A percentile compares a stretch with the other conserved stretches of the same genome.
Evolutionary conservation across 1,284 basidiomycete species (phyloP).

Genomic region (Meira miltonrushii): DNA sequence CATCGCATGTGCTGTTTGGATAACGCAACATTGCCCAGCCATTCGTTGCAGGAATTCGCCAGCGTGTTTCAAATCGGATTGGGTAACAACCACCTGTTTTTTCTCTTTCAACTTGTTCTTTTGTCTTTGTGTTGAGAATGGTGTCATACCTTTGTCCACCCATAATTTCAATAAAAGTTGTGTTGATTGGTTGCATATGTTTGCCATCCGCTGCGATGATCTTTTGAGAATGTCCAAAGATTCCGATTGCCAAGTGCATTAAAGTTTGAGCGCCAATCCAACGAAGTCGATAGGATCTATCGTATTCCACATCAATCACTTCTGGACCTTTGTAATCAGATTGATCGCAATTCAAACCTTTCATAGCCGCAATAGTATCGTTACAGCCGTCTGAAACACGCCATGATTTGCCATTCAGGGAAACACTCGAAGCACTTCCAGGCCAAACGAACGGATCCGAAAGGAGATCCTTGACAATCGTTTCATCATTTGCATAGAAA

Average conservation of each 20-base stretch:
- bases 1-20: slow-evolving; percentile 1
- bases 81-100: slow-evolving; percentile 24
- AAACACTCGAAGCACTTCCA: slow-evolving; percentile 25
- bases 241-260: slow-evolving; percentile 19
- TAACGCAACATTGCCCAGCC: slow-evolving; percentile 17
- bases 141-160: slow-evolving; percentile 39
- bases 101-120: slow-evolving; percentile 20
- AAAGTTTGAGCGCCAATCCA: slow-evolving; percentile 22
- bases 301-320: slow-evolving; percentile 29
- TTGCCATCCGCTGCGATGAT: slow-evolving; percentile 41
- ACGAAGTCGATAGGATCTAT: slow-evolving; percentile 26
- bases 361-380: slow-evolving; percentile 12
- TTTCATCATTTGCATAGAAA: slow-evolving; percentile 13
- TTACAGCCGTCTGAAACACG: slow-evolving; percentile 21
- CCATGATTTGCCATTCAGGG: slow-evolving; percentile 28
- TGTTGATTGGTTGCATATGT: slow-evolving; percentile 21
- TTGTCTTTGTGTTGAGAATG: slow-evolving; percentile 18
- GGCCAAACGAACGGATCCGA: slow-evolving; percentile 36
- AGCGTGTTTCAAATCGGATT: slow-evolving; percentile 27
- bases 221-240: slow-evolving; percentile 18
- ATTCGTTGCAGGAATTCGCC: slow-evolving; percentile 16
- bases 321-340: not conserved
- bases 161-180: slow-evolving; percentile 24
- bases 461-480: slow-evolving; percentile 18
- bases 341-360: slow-evolving; percentile 4